Conservation (phyloP, 768 basidiomycete species). For the Termitomyces sp. region DNA sequence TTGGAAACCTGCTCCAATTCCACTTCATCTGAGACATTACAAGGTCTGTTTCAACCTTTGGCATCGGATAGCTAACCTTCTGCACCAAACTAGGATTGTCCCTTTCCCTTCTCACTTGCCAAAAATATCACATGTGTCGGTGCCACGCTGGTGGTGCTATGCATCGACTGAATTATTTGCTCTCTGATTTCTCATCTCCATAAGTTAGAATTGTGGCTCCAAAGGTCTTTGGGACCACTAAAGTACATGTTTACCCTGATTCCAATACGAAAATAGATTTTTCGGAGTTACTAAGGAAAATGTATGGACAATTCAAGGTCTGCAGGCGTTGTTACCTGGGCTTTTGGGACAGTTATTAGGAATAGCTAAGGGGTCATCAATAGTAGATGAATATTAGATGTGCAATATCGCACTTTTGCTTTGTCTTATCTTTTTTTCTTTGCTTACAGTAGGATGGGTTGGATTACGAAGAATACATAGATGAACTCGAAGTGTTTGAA, state of each 20-base stretch:
- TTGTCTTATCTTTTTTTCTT: not conserved
- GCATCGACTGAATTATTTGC: too few species aligned
- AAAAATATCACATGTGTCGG: not conserved
- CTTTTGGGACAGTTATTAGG: not conserved
- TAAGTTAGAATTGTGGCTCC: too few species aligned
- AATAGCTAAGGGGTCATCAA: not conserved
- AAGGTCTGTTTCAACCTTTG: not conserved
- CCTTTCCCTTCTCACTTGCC: not conserved
- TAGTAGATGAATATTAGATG: not conserved
- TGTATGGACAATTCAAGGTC: not conserved
- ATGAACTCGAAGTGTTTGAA: not conserved
- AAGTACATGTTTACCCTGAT: not conserved
- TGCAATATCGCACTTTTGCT: not conserved
- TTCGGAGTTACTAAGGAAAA: not conserved
- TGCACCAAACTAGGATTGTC: too few species aligned
- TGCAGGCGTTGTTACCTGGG: not conserved
- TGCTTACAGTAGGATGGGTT: not conserved
- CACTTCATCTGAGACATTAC: not conserved
- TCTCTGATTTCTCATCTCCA: too few species aligned
- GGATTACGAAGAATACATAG: not conserved
- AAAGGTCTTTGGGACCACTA: too few species aligned
- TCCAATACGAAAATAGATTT: not conserved
- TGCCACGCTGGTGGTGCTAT: not conserved
- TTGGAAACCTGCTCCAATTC: not conserved
- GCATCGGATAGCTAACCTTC: not conserved